Evolutionary conservation across 306 rosid genomes (phyloP).

Genomic region (Cucurbita moschata): DNA sequence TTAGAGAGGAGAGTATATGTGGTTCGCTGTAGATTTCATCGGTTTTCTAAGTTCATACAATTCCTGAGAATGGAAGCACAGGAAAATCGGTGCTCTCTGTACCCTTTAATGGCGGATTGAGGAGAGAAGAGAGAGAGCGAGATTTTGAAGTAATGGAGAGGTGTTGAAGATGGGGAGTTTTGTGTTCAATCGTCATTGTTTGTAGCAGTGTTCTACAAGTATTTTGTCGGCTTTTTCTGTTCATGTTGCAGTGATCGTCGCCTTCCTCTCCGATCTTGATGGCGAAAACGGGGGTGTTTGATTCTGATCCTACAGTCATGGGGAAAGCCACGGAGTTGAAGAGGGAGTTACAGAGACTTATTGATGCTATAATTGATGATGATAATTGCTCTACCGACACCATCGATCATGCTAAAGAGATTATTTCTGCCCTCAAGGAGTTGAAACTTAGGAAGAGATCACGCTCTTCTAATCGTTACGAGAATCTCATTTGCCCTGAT

Average conservation of each 20-base stretch:
- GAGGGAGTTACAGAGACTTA: conserved; percentile 58
- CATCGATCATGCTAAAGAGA: conserved; percentile 51
- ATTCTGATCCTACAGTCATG: conserved; percentile 39
- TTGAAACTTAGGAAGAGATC: conserved; percentile 41
- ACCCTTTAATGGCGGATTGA: background rate
- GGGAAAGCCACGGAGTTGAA: conserved; percentile 51
- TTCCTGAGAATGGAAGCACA: background rate
- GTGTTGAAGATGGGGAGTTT: background rate
- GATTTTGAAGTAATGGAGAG: background rate
- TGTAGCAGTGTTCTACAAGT: background rate
- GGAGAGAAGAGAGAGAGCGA: background rate
- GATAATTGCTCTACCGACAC: conserved; percentile 36
- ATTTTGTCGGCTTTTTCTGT: background rate
- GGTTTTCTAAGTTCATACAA: background rate
- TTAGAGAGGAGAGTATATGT: background rate
- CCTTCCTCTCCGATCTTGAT: conserved; percentile 9
- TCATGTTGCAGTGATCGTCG: background rate
- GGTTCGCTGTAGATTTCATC: background rate
- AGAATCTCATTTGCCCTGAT: conserved; percentile 36
- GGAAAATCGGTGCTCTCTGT: background rate
- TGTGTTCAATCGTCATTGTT: background rate
- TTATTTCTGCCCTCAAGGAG: conserved; percentile 41
- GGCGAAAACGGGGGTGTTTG: conserved; percentile 60
- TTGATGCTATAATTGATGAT: conserved; percentile 46
- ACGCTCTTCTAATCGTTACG: conserved; percentile 29